phyloP scores from a whole-genome alignment of 2,329 filamentous ascomycete species.

The Decorospora gaudefroyi region DNA sequence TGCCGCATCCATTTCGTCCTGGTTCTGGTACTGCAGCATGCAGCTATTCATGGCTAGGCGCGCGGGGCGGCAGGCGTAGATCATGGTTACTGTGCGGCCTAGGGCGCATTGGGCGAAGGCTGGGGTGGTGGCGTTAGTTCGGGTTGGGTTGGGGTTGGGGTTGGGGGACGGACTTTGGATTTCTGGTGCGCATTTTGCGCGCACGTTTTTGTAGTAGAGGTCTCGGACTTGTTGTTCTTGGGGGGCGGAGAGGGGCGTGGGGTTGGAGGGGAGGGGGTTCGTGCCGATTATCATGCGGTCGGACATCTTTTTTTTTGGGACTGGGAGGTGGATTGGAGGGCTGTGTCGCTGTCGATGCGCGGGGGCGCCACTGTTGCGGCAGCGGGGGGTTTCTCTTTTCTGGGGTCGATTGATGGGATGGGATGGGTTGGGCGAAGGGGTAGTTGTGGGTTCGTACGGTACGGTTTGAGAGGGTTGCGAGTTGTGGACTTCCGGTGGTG shows the following conservation, averaged over 20 bases:
- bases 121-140: constrained; percentile 49
- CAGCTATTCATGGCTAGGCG: constrained; percentile 90
- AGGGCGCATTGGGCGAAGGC: constrained; percentile 91
- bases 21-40: constrained; percentile 86
- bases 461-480: constrained; percentile 5
- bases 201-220: constrained; percentile 78
- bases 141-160: not conserved
- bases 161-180: constrained; percentile 52
- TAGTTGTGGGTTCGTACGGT: not conserved
- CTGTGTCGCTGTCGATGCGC: not conserved
- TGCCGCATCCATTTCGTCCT: constrained; percentile 81
- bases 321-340: not conserved
- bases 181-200: constrained; percentile 74
- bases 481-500: constrained; percentile 37
- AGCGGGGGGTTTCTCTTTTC: too few species aligned
- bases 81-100: constrained; percentile 82
- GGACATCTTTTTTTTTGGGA: constrained; percentile 18
- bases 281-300: constrained; percentile 29
- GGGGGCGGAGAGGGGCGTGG: constrained; percentile 77
- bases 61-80: constrained; percentile 80
- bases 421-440: not conserved
- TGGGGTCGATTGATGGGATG: not conserved
- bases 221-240: constrained; percentile 69
- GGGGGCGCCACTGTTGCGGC: not conserved
- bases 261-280: constrained; percentile 35